Conservation (phyloP, 176 grass and related monocot genomes). For the Triticum aestivum region IWGSC_CS_RefSeq_v2.1 NC_057794.1:487632425-487632924, state of each 20-base stretch:
- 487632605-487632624: too few relatives aligned
- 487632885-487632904: too few relatives aligned
- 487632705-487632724: not conserved
- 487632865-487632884: too few relatives aligned
- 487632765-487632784: too few relatives aligned
- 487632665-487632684: not conserved
- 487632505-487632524: not conserved
- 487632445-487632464: not conserved
- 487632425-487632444: not conserved
- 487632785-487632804: not conserved
- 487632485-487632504: not conserved
- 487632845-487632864: too few relatives aligned
- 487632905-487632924: not conserved
- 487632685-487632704: not conserved
- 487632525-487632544: too few relatives aligned
- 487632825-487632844: too few relatives aligned
- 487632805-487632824: too few relatives aligned
- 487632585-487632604: too few relatives aligned
- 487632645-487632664: not conserved
- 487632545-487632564: not conserved
- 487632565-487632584: too few relatives aligned
- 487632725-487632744: not conserved
- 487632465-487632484: not conserved
- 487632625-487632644: not conserved
- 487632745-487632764: not conserved